A percentile compares a stretch with the other conserved stretches of the same genome.
Conservation (phyloP, 2,329 filamentous ascomycete genomes). For the Mycogone perniciosa region DNA sequence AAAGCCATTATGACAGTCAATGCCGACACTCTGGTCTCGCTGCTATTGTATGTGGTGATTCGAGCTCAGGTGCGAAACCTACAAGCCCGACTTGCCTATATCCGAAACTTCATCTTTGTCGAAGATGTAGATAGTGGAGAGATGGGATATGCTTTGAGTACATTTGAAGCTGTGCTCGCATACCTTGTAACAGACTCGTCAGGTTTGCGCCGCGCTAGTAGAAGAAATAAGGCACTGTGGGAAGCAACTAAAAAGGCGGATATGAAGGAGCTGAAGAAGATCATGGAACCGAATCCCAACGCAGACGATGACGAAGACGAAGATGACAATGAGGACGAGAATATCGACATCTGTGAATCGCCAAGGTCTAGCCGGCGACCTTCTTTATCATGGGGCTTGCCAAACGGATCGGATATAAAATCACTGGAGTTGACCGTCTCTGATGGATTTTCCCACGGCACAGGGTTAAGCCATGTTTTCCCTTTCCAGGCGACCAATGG, state of each 20-base stretch:
- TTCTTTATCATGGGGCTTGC: constrained; percentile 43
- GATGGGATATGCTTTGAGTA: constrained; percentile 92
- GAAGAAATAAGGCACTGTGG: constrained; percentile 81
- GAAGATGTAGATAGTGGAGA: constrained; percentile 96
- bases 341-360: constrained; percentile 34
- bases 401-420: constrained; percentile 38
- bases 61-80: constrained; percentile 81
- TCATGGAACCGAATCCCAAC: constrained; percentile 66
- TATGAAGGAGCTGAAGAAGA: constrained; percentile 64
- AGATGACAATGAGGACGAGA: constrained; percentile 43
- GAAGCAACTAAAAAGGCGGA: constrained; percentile 75
- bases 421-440: constrained; percentile 37
- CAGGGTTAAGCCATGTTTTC: constrained; percentile 75
- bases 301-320: constrained; percentile 41
- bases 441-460: constrained; percentile 49
- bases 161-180: constrained; percentile 86
- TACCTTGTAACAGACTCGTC: constrained; percentile 81
- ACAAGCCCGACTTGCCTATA: constrained; percentile 85
- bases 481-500: constrained; percentile 62
- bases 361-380: constrained; percentile 37
- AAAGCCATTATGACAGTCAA: constrained; percentile 59
- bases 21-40: constrained; percentile 86
- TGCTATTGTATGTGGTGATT: constrained; percentile 88
- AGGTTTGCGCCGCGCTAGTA: constrained; percentile 75
- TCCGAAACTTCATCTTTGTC: constrained; percentile 95